Conservation (phyloP, 805 yeast genomes). For the Cyberlindnera euphorbiiphila region DNA sequence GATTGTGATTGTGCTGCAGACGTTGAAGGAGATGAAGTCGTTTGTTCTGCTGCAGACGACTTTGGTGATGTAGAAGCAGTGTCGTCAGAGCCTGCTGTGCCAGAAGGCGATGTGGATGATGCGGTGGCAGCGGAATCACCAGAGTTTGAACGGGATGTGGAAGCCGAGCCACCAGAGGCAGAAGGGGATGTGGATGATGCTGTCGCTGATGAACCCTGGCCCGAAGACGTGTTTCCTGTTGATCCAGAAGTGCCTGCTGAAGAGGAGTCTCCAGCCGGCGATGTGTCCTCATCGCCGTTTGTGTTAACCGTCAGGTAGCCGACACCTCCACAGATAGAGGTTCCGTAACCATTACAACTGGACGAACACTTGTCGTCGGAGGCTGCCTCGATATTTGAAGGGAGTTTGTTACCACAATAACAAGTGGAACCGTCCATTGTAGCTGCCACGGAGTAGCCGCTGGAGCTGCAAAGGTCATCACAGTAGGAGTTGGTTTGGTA, state of each 20-base stretch:
- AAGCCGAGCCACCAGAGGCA: conserved; percentile 10
- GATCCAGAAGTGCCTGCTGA: conserved; percentile 16
- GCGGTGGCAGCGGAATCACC: no score
- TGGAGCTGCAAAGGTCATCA: conserved; percentile 44
- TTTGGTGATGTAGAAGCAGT: conserved; percentile 14
- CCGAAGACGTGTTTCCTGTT: conserved; percentile 10
- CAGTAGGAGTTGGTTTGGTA: conserved; percentile 64
- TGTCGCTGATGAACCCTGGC: conserved; percentile 9
- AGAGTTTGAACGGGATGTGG: conserved; percentile 17
- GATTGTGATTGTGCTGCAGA: conserved; percentile 1
- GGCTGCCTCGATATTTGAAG: conserved; percentile 30
- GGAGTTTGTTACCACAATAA: conserved; percentile 58
- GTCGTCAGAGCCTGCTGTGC: no score
- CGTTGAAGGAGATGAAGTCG: conserved; percentile 3
- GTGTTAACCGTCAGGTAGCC: conserved; percentile 43
- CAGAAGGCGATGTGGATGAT: no score
- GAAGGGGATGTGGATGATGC: conserved; percentile 13
- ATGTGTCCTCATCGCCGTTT: conserved; percentile 28
- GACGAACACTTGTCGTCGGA: conserved; percentile 36
- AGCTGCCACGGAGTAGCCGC: conserved; percentile 45
- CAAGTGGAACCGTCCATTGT: conserved; percentile 52
- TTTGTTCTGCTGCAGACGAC: conserved; percentile 15
- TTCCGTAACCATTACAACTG: conserved; percentile 59
- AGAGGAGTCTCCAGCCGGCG: conserved; percentile 13
- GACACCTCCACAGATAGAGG: conserved; percentile 62